Percentiles rank a stretch among this genome's conserved stretches.
Conservation (phyloP, 331 rosid genomes). For the Arachis monticola region DNA sequence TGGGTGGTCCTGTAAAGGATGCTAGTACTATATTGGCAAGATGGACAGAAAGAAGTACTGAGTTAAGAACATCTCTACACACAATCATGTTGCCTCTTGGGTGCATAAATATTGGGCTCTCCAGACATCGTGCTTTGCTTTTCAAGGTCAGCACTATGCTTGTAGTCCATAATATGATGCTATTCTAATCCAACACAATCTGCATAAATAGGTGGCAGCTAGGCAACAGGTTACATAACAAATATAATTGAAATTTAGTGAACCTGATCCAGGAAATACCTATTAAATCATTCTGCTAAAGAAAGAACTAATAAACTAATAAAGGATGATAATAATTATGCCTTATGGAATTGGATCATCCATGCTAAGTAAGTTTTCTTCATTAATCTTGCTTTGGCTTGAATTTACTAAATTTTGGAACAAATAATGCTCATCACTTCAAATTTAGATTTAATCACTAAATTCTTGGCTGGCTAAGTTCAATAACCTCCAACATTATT, state of each 20-base stretch:
- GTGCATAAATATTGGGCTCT: conserved; percentile 87
- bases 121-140: conserved; percentile 97
- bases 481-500: background rate
- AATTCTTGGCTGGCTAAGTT: conserved; percentile 1
- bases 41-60: conserved; percentile 91
- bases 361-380: conserved; percentile 17
- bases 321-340: background rate
- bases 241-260: conserved; percentile 7
- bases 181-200: conserved; percentile 25
- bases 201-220: background rate
- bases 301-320: background rate
- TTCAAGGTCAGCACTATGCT: conserved; percentile 70
- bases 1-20: conserved; percentile 99
- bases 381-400: background rate
- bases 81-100: conserved; percentile 91
- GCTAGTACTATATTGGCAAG: conserved; percentile 74
- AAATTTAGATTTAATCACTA: background rate
- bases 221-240: background rate
- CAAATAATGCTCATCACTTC: conserved; percentile 5
- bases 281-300: background rate
- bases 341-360: background rate
- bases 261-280: conserved; percentile 6
- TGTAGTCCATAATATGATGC: conserved; percentile 32
- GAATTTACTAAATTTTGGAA: background rate
- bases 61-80: conserved; percentile 75